Evolutionary conservation across 2,329 filamentous ascomycete species (phyloP).

Genomic region (Calcarisporium arbuscula): DNA sequence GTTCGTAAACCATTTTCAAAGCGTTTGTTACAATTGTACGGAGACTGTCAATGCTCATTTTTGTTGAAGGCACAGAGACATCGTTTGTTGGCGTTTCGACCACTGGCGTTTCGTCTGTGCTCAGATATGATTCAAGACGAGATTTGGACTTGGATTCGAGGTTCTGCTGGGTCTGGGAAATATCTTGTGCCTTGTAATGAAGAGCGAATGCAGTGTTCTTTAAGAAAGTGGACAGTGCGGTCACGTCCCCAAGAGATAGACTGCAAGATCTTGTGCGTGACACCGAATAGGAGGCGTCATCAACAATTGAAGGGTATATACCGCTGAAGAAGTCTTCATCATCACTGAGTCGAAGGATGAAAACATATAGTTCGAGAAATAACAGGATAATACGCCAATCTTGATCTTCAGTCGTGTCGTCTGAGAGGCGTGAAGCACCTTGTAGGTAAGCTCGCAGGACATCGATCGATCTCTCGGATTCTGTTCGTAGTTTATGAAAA

Average conservation of each 20-base stretch:
- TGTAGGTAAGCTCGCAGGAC: conserved; percentile 25
- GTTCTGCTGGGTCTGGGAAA: conserved; percentile 26
- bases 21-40: conserved; percentile 74
- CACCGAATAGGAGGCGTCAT: conserved; percentile 31
- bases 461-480: conserved; percentile 21
- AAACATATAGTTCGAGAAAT: conserved; percentile 91
- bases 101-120: neutral
- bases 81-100: too few species aligned
- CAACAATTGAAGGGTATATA: conserved; percentile 33
- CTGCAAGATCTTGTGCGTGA: conserved; percentile 56
- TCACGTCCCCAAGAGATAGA: conserved; percentile 64
- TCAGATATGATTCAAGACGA: conserved; percentile 23
- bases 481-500: conserved; percentile 23
- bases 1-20: conserved; percentile 82
- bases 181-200: conserved; percentile 73
- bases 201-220: conserved; percentile 87
- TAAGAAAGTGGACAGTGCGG: conserved; percentile 70
- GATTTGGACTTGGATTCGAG: conserved; percentile 15
- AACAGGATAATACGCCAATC: conserved; percentile 88
- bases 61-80: too few species aligned
- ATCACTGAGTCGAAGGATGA: conserved; percentile 86
- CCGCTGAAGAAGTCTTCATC: conserved; percentile 88
- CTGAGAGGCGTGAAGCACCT: conserved; percentile 18
- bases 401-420: conserved; percentile 23
- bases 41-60: conserved; percentile 67